These are phyloP conservation scores for Lentinula sp. DNA, from an alignment of 768 basidiomycete genomes.

Conservation along the genomic window DNA sequence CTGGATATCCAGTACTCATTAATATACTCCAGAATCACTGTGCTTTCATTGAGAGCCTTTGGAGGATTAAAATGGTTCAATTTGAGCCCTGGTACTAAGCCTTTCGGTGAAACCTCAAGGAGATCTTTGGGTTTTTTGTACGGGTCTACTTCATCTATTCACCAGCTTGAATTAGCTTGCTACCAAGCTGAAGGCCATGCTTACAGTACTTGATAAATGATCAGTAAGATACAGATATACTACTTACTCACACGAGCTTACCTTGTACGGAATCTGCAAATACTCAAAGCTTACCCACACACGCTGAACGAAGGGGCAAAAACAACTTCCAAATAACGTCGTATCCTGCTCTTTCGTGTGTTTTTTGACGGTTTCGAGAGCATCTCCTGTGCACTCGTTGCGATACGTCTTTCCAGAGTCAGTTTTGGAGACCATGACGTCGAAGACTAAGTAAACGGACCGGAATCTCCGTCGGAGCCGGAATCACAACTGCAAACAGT, in stretches of 20 bases:
- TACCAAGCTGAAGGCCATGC: slow-evolving; percentile 5
- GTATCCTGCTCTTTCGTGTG: slow-evolving; percentile 46
- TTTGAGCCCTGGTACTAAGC: slow-evolving; percentile 68
- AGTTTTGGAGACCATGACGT: neutral
- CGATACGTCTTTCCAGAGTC: slow-evolving; percentile 37
- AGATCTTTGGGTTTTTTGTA: slow-evolving; percentile 79
- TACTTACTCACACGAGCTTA: slow-evolving; percentile 13
- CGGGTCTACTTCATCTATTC: slow-evolving; percentile 70
- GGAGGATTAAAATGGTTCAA: slow-evolving; percentile 50
- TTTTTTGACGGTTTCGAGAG: slow-evolving; percentile 47
- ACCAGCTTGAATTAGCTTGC: too few relatives aligned
- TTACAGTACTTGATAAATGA: slow-evolving; percentile 30
- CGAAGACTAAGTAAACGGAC: neutral
- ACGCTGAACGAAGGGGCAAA: slow-evolving; percentile 80
- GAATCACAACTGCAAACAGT: neutral
- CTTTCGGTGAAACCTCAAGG: slow-evolving; percentile 77
- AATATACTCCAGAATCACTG: slow-evolving; percentile 71
- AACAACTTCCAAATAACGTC: slow-evolving; percentile 66
- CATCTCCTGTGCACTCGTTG: slow-evolving; percentile 37
- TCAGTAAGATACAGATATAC: neutral
- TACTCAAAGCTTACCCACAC: slow-evolving; percentile 74
- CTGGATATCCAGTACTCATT: slow-evolving; percentile 47
- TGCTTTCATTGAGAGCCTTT: slow-evolving; percentile 70
- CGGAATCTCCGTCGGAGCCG: neutral
- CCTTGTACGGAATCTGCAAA: slow-evolving; percentile 66